Conservation (phyloP, 352 stramenopile genomes). For the Phytophthora cactorum region DNA sequence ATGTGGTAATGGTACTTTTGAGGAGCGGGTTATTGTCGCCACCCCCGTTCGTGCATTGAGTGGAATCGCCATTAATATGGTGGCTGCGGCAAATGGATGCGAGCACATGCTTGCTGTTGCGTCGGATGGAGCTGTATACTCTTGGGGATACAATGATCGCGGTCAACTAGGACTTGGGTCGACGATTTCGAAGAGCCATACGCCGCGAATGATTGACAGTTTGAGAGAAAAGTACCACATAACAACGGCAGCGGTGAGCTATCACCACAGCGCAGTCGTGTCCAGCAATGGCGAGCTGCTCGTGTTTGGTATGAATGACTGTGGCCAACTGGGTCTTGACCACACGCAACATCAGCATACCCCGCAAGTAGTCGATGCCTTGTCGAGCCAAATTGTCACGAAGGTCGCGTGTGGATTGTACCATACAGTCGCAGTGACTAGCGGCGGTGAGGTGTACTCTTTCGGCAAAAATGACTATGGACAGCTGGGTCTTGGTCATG, state of each 20-base stretch:
- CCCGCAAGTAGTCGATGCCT: slow-evolving; percentile 74
- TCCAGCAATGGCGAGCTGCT: slow-evolving; percentile 79
- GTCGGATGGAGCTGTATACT: slow-evolving; percentile 80
- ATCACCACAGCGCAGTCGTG: slow-evolving; percentile 87
- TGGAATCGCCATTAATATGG: slow-evolving; percentile 70
- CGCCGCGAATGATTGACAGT: slow-evolving; percentile 80
- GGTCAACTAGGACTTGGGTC: slow-evolving; percentile 84
- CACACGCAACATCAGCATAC: slow-evolving; percentile 88
- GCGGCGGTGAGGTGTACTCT: slow-evolving; percentile 78
- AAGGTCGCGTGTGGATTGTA: slow-evolving; percentile 85
- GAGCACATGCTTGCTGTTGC: slow-evolving; percentile 89
- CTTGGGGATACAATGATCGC: slow-evolving; percentile 90
- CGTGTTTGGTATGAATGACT: slow-evolving; percentile 91
- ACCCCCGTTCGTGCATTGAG: slow-evolving; percentile 72
- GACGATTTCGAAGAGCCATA: slow-evolving; percentile 89
- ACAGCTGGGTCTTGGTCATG: slow-evolving; percentile 82
- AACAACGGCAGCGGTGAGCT: slow-evolving; percentile 78
- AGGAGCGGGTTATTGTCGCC: slow-evolving; percentile 82
- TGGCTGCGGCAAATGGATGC: slow-evolving; percentile 84
- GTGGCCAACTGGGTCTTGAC: slow-evolving; percentile 82
- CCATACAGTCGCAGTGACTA: slow-evolving; percentile 73
- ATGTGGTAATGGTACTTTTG: slow-evolving; percentile 88
- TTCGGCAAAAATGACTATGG: slow-evolving; percentile 91
- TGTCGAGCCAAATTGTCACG: slow-evolving; percentile 73
- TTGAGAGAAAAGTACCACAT: slow-evolving; percentile 86